These are phyloP conservation scores for Pyrenophora teres DNA, from an alignment of 2,329 filamentous ascomycete species.

Conservation along the genomic window DNA sequence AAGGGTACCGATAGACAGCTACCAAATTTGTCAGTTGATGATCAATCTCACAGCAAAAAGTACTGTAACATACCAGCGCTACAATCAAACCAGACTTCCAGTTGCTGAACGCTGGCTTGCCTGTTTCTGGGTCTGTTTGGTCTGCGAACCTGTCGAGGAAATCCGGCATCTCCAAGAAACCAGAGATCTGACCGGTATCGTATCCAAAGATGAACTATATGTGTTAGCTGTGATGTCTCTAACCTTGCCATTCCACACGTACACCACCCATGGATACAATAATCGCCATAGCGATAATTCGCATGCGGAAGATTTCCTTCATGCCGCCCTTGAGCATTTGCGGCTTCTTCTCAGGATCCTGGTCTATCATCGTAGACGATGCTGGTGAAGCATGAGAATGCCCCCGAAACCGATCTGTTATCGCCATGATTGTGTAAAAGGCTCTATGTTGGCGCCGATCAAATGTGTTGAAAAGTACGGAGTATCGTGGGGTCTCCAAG, in stretches of 20 bases:
- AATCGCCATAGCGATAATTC: constrained; percentile 41
- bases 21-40: background rate
- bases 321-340: constrained; percentile 27
- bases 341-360: constrained; percentile 37
- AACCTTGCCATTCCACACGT: constrained; percentile 14
- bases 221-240: background rate
- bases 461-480: background rate
- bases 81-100: constrained; percentile 43
- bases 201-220: constrained; percentile 35
- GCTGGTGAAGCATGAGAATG: constrained; percentile 22
- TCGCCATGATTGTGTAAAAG: constrained; percentile 21
- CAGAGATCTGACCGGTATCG: constrained; percentile 44
- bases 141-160: constrained; percentile 41
- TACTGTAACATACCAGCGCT: constrained; percentile 30
- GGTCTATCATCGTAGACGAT: constrained; percentile 25
- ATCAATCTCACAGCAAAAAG: background rate
- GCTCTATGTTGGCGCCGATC: background rate
- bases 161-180: constrained; percentile 45
- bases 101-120: constrained; percentile 35
- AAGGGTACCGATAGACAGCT: constrained; percentile 73
- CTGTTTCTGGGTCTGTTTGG: constrained; percentile 24
- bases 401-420: constrained; percentile 26
- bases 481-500: constrained; percentile 3
- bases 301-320: constrained; percentile 37
- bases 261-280: constrained; percentile 45